These are phyloP conservation scores for Agarophyton chilense DNA, from an alignment of 23 red algal genomes.

Conservation along the genomic window DNA sequence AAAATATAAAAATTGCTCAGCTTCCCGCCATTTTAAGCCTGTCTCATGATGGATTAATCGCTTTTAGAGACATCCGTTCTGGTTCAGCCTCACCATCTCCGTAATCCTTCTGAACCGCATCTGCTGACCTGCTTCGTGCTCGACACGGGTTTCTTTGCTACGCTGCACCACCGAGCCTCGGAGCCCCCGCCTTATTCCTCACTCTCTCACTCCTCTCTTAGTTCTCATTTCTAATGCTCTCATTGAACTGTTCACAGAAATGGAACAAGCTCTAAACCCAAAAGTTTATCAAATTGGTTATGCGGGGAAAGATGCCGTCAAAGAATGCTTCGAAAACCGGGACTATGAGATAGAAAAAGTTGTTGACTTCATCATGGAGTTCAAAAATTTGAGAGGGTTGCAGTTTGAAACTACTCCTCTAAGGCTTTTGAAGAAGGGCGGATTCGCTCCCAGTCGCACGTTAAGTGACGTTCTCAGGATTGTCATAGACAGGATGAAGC, in stretches of 20 bases:
- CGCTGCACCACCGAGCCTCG: no score
- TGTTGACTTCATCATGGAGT: slow-evolving; percentile 43
- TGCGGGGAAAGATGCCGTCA: slow-evolving; percentile 54
- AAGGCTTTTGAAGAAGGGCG: slow-evolving; percentile 25
- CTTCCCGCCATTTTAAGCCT: no score
- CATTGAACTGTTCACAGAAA: not conserved
- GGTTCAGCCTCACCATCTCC: no score
- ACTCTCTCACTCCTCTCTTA: not conserved
- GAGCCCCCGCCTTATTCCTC: not conserved
- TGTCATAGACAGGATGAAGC: slow-evolving; percentile 52
- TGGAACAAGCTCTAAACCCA: slow-evolving; percentile 16
- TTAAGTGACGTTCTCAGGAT: slow-evolving; percentile 14
- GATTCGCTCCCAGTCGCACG: slow-evolving; percentile 6
- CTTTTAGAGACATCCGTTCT: no score
- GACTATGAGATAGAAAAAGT: slow-evolving; percentile 1
- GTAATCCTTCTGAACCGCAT: no score
- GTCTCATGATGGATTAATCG: no score
- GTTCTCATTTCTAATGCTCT: not conserved
- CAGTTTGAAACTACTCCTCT: slow-evolving; percentile 6
- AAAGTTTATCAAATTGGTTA: slow-evolving; percentile 47
- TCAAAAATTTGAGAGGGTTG: slow-evolving; percentile 11
- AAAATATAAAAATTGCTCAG: no score
- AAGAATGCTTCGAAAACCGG: slow-evolving; percentile 44
- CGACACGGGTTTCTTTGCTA: no score
- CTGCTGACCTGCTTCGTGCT: no score